These are phyloP conservation scores for Ustilago xerochloae DNA, from an alignment of 1,284 basidiomycete genomes.

Conservation along the genomic window DNA sequence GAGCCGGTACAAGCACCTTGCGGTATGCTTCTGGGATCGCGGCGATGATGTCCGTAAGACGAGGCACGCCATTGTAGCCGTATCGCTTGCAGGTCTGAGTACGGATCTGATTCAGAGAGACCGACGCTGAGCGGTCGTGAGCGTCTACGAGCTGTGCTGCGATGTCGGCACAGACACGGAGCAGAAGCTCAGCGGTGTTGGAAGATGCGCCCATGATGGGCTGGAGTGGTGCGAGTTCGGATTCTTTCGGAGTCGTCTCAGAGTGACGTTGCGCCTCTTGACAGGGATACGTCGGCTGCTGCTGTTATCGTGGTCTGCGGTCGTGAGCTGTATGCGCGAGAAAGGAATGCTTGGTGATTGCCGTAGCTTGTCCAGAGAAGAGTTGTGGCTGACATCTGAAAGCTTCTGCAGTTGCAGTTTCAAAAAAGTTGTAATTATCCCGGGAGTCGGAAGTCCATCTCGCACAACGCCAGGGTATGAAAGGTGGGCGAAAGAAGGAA, in stretches of 20 bases:
- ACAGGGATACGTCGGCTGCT: neutral
- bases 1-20: slow-evolving; percentile 86
- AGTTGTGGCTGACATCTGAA: no score
- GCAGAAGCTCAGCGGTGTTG: slow-evolving; percentile 83
- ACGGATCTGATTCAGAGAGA: slow-evolving; percentile 89
- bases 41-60: slow-evolving; percentile 96
- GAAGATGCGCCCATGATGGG: slow-evolving; percentile 48
- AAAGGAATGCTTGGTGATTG: no score
- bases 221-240: neutral
- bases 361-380: no score
- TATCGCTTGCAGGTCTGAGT: slow-evolving; percentile 89
- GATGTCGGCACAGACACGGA: slow-evolving; percentile 93
- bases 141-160: slow-evolving; percentile 92
- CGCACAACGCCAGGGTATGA: neutral
- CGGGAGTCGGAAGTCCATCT: slow-evolving; percentile 16
- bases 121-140: slow-evolving; percentile 74
- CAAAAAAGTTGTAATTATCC: no score
- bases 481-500: no score
- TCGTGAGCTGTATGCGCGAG: no score
- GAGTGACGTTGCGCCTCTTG: no score
- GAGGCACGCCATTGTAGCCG: slow-evolving; percentile 84
- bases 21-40: slow-evolving; percentile 98
- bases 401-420: no score
- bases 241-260: neutral
- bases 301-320: no score